Base-by-base conservation (phyloP, 306 rosid genomes). In the Benincasa hispida region DNA sequence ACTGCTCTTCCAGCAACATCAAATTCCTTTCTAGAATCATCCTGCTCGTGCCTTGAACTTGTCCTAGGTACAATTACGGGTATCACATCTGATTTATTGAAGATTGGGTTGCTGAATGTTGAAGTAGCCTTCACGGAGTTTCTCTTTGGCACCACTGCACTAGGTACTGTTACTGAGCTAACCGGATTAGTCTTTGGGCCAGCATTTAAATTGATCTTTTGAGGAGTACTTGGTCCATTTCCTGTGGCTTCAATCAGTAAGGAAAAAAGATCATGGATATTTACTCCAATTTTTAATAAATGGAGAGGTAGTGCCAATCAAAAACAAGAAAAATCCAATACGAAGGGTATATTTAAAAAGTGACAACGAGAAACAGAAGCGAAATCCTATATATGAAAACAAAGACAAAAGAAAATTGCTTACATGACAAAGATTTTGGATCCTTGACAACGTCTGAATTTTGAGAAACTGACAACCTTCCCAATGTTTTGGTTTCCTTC, bases 21-120 rank as follows among this genome's bases (percentile, higher is more conserved):
- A 50, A 76, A 86, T 56, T 92, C 99, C 84, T 88, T 94, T 89
- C 89, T 87, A 78, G 95, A 84, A 68, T 94, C 99, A 58, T 84
- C 85, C 74, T 85, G 81, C 80, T 94, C 97, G 35, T 91, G 68
- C 77, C 90, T 88, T 45, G 75, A 66, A 83, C 84, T 91, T 50
- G 90, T 86, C 89, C 99, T 89, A 55, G 98, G 98, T 58, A 94
- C 99, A 80, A 90, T 90, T 72, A 92, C 89, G n/a, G 99, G 98
- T 77, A 90, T 53, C 76, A 88, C 86, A 62, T 94, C 99, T 63
- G 93, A 74, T 85, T 87, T 94, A 75, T 84, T 92, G 76, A 89
- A 76, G 65, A 77, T 77, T 48, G 91, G 83, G 79, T 76, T 83
- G 81, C 25, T 88, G 68, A 89, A 76, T 34, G 87, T 79, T 53